phyloP scores from a whole-genome alignment of 495 filamentous ascomycete genomes.

The Cercophora newfieldiana region DNA sequence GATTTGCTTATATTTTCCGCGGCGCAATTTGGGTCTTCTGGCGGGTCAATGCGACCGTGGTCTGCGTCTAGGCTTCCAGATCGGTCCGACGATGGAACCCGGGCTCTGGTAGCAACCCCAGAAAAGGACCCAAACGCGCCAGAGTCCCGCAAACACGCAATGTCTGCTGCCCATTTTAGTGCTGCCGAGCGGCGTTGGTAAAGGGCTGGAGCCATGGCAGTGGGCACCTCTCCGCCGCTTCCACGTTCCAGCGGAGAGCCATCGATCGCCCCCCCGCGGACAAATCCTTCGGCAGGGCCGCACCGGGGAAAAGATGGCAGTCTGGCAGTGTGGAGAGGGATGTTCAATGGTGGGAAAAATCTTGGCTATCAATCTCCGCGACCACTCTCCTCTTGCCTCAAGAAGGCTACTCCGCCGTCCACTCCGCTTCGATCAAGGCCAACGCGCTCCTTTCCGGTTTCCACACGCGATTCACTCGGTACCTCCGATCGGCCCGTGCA shows the following conservation, averaged over 20 bases:
- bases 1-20: not conserved
- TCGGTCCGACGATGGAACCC: not conserved
- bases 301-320: too few species aligned
- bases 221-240: not conserved
- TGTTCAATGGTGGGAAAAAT: not conserved
- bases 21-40: constrained; percentile 15
- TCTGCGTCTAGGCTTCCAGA: constrained; percentile 1
- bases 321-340: not conserved
- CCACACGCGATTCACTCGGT: constrained; percentile 25
- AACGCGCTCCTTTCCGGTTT: constrained; percentile 26
- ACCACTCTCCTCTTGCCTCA: not conserved
- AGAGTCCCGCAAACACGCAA: not conserved
- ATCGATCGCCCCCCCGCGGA: not conserved
- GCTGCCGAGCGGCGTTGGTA: not conserved
- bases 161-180: constrained; percentile 7
- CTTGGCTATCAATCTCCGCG: not conserved
- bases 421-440: constrained; percentile 32
- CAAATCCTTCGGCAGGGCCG: constrained; percentile 4
- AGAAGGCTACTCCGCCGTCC: constrained; percentile 16
- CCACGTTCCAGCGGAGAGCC: not conserved
- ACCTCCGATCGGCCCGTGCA: constrained; percentile 28
- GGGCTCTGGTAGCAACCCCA: not conserved
- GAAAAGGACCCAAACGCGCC: too few species aligned
- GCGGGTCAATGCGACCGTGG: constrained; percentile 13
- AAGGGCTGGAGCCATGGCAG: too few species aligned